Percentiles rank a stretch among this genome's conserved stretches.
phyloP scores from a whole-genome alignment of 148 eudicot genomes.

The Nepenthes mirabilis region DNA sequence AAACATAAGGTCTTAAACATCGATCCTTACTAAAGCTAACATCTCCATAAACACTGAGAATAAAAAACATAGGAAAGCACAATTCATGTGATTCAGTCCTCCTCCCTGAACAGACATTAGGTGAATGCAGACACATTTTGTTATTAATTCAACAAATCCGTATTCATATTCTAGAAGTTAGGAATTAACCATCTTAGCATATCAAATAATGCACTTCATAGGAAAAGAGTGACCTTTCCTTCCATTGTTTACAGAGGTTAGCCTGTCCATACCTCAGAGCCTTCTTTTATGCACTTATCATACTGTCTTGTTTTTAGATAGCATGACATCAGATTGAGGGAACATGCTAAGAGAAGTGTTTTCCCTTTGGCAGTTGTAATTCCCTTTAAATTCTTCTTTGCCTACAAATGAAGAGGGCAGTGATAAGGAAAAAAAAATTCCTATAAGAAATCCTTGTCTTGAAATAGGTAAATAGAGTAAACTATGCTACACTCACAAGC shows the following conservation, averaged over 20 bases:
- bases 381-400: slow-evolving; percentile 67
- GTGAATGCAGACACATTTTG: too few relatives aligned
- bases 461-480: neutral
- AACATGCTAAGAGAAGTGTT: slow-evolving; percentile 59
- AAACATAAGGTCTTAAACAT: neutral
- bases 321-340: slow-evolving; percentile 96
- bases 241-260: neutral
- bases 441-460: neutral
- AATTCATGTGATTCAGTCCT: too few relatives aligned
- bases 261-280: slow-evolving; percentile 61
- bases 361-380: slow-evolving; percentile 49
- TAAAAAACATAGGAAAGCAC: too few relatives aligned
- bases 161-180: too few relatives aligned
- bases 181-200: neutral
- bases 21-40: neutral
- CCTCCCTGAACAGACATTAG: too few relatives aligned
- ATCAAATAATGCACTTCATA: neutral
- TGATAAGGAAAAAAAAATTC: slow-evolving; percentile 1
- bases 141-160: too few relatives aligned
- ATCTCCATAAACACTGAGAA: too few relatives aligned
- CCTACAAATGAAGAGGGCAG: slow-evolving; percentile 28
- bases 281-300: slow-evolving; percentile 78
- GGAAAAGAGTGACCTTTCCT: neutral
- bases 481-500: slow-evolving; percentile 44
- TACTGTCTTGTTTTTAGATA: slow-evolving; percentile 73